Conservation (phyloP, 306 rosid genomes). For the Macrotyloma uniflorum region DNA sequence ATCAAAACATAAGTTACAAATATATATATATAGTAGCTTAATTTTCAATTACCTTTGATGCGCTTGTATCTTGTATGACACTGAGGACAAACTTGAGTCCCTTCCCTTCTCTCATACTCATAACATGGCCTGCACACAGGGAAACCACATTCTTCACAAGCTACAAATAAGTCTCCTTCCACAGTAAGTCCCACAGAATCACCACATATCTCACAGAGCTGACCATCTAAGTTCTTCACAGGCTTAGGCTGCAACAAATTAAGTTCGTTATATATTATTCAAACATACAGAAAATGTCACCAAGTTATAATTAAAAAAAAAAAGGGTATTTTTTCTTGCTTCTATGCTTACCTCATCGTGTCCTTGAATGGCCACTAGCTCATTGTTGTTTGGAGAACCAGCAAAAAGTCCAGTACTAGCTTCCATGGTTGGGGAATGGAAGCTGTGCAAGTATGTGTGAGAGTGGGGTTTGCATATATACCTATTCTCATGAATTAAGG, state of each 20-base stretch:
- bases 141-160: conserved; percentile 98
- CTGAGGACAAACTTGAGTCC: conserved; percentile 91
- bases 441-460: conserved; percentile 37
- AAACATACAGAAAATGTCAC: not conserved
- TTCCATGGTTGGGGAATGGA: conserved; percentile 61
- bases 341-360: conserved; percentile 70
- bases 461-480: conserved; percentile 39
- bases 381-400: conserved; percentile 88
- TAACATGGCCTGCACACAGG: conserved; percentile 97
- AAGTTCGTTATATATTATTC: not conserved
- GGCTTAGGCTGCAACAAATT: conserved; percentile 71
- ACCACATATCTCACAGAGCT: conserved; percentile 93
- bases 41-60: conserved; percentile 67
- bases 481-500: conserved; percentile 18
- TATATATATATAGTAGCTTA: not conserved
- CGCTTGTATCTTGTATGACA: conserved; percentile 95
- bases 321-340: not conserved
- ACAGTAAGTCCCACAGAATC: conserved; percentile 87
- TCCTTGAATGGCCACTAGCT: conserved; percentile 82
- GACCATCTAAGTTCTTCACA: conserved; percentile 94
- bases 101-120: conserved; percentile 97
- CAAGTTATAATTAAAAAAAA: not conserved
- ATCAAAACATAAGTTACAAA: conserved; percentile 11
- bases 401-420: conserved; percentile 94
- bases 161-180: conserved; percentile 90